phyloP scores from a whole-genome alignment of 306 rosid genomes.

The Geum urbanum region DNA sequence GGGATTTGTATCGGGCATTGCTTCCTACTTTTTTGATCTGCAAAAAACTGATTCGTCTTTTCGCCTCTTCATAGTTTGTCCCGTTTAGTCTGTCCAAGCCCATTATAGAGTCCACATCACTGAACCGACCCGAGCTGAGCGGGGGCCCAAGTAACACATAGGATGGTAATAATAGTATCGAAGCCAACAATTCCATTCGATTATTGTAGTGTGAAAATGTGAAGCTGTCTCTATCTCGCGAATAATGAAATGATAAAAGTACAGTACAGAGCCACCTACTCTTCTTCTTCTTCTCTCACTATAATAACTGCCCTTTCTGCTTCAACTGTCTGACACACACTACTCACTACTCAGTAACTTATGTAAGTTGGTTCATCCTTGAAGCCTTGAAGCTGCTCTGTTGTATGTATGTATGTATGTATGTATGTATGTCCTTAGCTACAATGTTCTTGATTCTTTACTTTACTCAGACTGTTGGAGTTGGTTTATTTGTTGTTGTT shows the following conservation, averaged over 20 bases:
- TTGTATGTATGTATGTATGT: too few species aligned
- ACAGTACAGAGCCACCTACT: not conserved
- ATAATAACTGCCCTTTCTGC: not conserved
- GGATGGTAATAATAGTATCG: too few species aligned
- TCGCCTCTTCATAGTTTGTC: too few species aligned
- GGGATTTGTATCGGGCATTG: too few species aligned
- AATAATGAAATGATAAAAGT: conserved; percentile 4
- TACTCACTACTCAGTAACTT: not conserved
- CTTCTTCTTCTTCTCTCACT: not conserved
- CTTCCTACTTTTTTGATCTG: too few species aligned
- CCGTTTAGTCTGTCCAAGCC: too few species aligned
- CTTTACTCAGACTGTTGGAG: not conserved
- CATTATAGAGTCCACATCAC: too few species aligned
- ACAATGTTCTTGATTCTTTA: not conserved
- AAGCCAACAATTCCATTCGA: too few species aligned
- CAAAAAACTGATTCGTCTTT: too few species aligned
- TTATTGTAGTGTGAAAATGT: not conserved
- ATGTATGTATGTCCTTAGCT: not conserved
- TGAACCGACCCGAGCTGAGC: too few species aligned
- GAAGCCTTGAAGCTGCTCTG: not conserved
- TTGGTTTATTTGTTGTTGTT: not conserved
- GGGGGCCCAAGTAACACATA: too few species aligned
- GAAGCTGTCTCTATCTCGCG: conserved; percentile 1
- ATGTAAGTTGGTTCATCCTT: not conserved
- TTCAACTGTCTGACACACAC: not conserved